Evolutionary conservation across 2,329 filamentous ascomycete genomes (phyloP), one percentile per base, ranked within the genome.

Genomic region (Tricladium varicosporioides): DNA sequence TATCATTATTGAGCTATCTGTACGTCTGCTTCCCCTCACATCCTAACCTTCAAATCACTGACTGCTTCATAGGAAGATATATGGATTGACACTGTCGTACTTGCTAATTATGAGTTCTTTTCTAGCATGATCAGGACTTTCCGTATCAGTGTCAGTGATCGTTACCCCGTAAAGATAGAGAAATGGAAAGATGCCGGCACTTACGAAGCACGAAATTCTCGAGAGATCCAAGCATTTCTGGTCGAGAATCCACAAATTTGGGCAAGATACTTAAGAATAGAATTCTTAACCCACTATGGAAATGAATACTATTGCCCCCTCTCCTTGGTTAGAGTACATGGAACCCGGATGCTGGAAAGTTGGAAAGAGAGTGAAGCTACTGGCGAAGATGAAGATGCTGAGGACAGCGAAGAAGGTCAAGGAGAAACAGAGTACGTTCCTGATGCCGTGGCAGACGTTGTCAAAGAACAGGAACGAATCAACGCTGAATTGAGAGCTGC

Each of bases 31-130:
- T 40, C n/a, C 11, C 36, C 36, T 40, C 9, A 40, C 4, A 40
- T 40, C n/a, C n/a, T n/a, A n/a, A 11, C 36, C 36, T 40, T 40
- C 36, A n/a, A n/a, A n/a, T 40, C 9, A 40, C 11, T n/a, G 11
- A 49, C 62, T 69, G 45, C 1, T 15, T 16, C 51, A 13, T 57
- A 70, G 68, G 69, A 71, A 68, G 84, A 87, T 56, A 84, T 87
- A 56, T 80, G 96, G 46, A 89, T 99, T 57, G 94, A 99, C 70
- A 99, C 94, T 0, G 80, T 99, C 43, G 94, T 97, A n/a, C 80
- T 99, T 53, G 94, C 93, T 60, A 99, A 99, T 71, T 99, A 95
- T 67, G 94, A 99, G 72, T 99, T 99, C 77, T 99, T 99, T 78
- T 96, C 92, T 54, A 97, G 92, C 70, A 97, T 96, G 82, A 89